Percentiles rank a stretch among this genome's conserved stretches.
phyloP scores from a whole-genome alignment of 139 green algal genomes.

The Helicosporidium sp. region DNA sequence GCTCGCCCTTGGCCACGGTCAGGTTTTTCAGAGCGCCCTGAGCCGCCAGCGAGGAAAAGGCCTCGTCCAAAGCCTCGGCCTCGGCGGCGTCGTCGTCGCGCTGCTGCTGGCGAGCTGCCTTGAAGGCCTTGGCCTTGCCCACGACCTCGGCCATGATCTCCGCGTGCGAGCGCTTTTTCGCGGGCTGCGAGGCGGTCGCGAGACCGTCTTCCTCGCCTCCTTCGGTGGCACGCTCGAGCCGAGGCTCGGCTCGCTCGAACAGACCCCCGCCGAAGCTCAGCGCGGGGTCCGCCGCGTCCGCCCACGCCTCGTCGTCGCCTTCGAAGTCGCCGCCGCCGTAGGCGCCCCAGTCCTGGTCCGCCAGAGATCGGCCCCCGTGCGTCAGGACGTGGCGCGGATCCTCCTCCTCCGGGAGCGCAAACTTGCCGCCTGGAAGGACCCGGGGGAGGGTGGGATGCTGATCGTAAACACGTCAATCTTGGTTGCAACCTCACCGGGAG shows the following conservation, averaged over 20 bases:
- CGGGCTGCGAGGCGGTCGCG: too few species aligned
- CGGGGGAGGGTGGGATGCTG: too few species aligned
- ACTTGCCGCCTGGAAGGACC: conserved; percentile 30
- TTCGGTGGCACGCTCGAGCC: conserved; percentile 10
- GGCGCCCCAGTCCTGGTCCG: conserved; percentile 16
- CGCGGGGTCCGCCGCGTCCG: conserved; percentile 30
- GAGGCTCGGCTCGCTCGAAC: conserved; percentile 16
- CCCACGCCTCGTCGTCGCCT: conserved; percentile 29
- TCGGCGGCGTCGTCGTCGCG: conserved; percentile 65
- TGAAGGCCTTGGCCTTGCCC: conserved; percentile 71
- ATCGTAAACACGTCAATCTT: too few species aligned
- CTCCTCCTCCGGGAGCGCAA: conserved; percentile 48
- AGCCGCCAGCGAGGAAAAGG: conserved; percentile 36
- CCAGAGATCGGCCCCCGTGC: conserved; percentile 32
- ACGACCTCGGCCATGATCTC: conserved; percentile 97
- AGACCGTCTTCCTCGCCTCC: conserved; percentile 8
- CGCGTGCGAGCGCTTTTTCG: conserved; percentile 16
- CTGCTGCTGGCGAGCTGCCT: conserved; percentile 52
- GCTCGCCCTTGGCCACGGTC: conserved; percentile 16
- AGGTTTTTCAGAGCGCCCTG: not conserved
- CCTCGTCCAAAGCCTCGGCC: conserved; percentile 50
- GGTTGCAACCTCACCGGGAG: too few species aligned
- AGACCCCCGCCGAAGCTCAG: conserved; percentile 52
- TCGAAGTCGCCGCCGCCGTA: conserved; percentile 7
- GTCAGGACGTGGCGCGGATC: conserved; percentile 26